Evolutionary conservation across 805 yeast genomes (phyloP).

Genomic region (Martiniozyma abietophila): DNA sequence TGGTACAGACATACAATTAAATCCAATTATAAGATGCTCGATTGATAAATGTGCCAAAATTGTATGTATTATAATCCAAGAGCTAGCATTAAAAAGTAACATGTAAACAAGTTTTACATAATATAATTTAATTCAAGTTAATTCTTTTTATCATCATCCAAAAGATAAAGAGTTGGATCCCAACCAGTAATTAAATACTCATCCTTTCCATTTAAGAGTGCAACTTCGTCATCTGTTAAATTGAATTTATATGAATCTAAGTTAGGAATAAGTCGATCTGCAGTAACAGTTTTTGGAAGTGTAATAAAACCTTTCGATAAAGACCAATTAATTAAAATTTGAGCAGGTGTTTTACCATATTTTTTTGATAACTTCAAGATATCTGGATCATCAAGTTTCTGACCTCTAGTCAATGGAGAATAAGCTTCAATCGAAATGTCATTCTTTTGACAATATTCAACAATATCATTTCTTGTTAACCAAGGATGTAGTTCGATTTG

Average conservation of each 20-base stretch:
- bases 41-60: too few species aligned
- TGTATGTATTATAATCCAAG: too few species aligned
- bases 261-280: slow-evolving; percentile 30
- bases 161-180: slow-evolving; percentile 20
- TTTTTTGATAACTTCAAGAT: slow-evolving; percentile 36
- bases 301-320: slow-evolving; percentile 47
- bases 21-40: too few species aligned
- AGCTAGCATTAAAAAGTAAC: too few species aligned
- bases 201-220: slow-evolving; percentile 28
- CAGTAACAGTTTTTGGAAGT: slow-evolving; percentile 24
- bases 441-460: slow-evolving; percentile 40
- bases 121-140: too few species aligned
- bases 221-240: slow-evolving; percentile 29
- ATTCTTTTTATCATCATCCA: slow-evolving; percentile 15
- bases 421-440: slow-evolving; percentile 54
- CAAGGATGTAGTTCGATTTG: slow-evolving; percentile 67
- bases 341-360: slow-evolving; percentile 41
- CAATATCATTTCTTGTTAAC: slow-evolving; percentile 49
- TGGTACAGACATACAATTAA: too few species aligned
- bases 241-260: slow-evolving; percentile 31
- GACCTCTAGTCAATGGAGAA: slow-evolving; percentile 53
- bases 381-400: slow-evolving; percentile 33
- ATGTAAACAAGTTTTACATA: too few species aligned
- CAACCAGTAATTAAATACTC: slow-evolving; percentile 18
- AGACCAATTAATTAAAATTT: slow-evolving; percentile 60